Conservation (phyloP, 495 filamentous ascomycete genomes). For the Lasiosphaeria ovina region DNA sequence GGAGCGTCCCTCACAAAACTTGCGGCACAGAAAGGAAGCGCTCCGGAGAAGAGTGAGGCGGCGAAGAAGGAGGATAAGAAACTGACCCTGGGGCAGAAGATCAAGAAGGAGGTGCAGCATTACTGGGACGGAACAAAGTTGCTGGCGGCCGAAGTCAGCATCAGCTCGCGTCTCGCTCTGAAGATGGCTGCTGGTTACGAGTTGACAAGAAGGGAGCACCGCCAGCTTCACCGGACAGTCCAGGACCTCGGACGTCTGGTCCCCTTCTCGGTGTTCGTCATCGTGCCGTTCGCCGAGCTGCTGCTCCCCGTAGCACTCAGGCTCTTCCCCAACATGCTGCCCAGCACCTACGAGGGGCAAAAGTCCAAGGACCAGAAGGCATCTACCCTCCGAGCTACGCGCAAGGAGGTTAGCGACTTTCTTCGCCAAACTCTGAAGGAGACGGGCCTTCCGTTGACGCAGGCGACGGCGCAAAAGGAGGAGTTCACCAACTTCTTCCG, state of each 20-base stretch:
- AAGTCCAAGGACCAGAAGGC: constrained; percentile 87
- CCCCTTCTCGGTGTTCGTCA: constrained; percentile 94
- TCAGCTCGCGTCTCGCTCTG: constrained; percentile 83
- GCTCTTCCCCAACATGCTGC: constrained; percentile 94
- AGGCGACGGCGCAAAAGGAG: constrained; percentile 82
- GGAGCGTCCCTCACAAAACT: constrained; percentile 32
- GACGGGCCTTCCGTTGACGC: constrained; percentile 83
- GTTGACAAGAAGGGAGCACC: constrained; percentile 85
- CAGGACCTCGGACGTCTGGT: constrained; percentile 91
- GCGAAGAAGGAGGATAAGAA: constrained; percentile 73
- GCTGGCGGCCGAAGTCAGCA: constrained; percentile 85
- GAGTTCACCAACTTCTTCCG: constrained; percentile 98
- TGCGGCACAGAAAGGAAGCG: constrained; percentile 33
- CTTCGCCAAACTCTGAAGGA: constrained; percentile 87
- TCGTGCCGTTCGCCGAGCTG: constrained; percentile 93
- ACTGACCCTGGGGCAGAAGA: constrained; percentile 82
- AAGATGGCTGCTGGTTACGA: constrained; percentile 99
- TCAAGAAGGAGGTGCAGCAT: constrained; percentile 87
- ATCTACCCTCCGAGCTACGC: constrained; percentile 73
- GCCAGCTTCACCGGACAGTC: constrained; percentile 89
- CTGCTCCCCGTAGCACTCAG: constrained; percentile 91
- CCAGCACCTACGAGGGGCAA: constrained; percentile 94
- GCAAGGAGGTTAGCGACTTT: constrained; percentile 92
- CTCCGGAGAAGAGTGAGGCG: constrained; percentile 27
- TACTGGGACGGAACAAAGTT: constrained; percentile 99